These are phyloP conservation scores for Singerocomus rubriflavus DNA, from an alignment of 1,284 basidiomycete genomes.

Conservation along the genomic window DNA sequence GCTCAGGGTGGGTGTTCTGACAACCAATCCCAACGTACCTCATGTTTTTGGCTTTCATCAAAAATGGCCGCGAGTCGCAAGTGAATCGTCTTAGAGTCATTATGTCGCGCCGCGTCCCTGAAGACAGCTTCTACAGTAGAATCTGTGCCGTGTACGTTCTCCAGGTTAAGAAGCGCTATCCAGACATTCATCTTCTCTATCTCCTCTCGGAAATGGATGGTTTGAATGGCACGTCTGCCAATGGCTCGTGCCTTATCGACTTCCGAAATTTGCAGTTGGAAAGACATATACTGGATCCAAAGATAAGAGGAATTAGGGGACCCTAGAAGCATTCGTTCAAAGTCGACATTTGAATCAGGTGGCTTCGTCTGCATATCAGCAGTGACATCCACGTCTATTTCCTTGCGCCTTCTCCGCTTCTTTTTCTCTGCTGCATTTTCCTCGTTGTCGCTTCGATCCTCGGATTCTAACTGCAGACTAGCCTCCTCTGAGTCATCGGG, in stretches of 20 bases:
- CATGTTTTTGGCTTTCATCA: constrained; percentile 77
- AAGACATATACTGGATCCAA: constrained; percentile 99
- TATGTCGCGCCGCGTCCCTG: constrained; percentile 86
- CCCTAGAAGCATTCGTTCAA: constrained; percentile 91
- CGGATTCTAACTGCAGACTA: constrained; percentile 32
- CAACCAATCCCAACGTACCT: constrained; percentile 47
- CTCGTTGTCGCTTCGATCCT: constrained; percentile 52
- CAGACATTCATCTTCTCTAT: constrained; percentile 96
- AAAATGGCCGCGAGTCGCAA: constrained; percentile 84
- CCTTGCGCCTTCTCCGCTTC: constrained; percentile 66
- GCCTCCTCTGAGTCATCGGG: constrained; percentile 31
- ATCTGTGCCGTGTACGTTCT: constrained; percentile 90
- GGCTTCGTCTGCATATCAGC: constrained; percentile 78
- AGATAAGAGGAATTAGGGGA: constrained; percentile 97
- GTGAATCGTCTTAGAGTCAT: constrained; percentile 91
- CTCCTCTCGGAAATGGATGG: constrained; percentile 95
- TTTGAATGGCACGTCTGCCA: constrained; percentile 79
- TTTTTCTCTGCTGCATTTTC: constrained; percentile 47
- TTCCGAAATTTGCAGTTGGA: constrained; percentile 94
- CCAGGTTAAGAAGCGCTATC: constrained; percentile 95
- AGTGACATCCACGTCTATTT: constrained; percentile 80
- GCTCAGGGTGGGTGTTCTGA: constrained; percentile 3
- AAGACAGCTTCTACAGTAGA: constrained; percentile 78
- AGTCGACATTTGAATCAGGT: constrained; percentile 93
- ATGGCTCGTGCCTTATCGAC: constrained; percentile 91